Evolutionary conservation across 805 yeast genomes (phyloP).

Genomic region (Hanseniaspora clermontiae): DNA sequence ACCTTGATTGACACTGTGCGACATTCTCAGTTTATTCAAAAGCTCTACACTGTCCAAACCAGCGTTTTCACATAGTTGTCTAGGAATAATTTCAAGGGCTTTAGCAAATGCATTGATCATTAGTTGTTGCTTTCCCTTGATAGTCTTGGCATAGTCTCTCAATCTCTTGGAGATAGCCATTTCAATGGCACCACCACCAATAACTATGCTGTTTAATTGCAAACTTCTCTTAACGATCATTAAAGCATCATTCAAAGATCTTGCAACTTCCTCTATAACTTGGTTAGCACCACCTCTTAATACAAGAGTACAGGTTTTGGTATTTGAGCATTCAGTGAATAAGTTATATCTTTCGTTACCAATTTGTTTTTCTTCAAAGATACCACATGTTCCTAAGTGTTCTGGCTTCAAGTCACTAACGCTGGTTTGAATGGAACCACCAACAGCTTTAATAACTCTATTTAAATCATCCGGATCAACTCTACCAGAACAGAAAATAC

Average conservation of each 20-base stretch:
- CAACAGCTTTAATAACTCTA: slow-evolving; percentile 85
- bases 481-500: slow-evolving; percentile 94
- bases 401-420: slow-evolving; percentile 53
- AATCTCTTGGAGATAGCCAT: slow-evolving; percentile 88
- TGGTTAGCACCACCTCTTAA: slow-evolving; percentile 98
- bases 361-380: slow-evolving; percentile 85
- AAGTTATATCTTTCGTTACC: slow-evolving; percentile 92
- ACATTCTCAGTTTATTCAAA: slow-evolving; percentile 78
- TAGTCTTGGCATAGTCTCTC: slow-evolving; percentile 72
- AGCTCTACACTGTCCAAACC: slow-evolving; percentile 96
- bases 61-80: slow-evolving; percentile 97
- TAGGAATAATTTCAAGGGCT: slow-evolving; percentile 89
- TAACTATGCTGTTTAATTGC: slow-evolving; percentile 75
- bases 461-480: slow-evolving; percentile 81
- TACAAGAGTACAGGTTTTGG: slow-evolving; percentile 84
- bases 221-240: slow-evolving; percentile 96
- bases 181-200: slow-evolving; percentile 98
- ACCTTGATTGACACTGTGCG: slow-evolving; percentile 44
- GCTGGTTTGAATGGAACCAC: slow-evolving; percentile 77
- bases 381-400: slow-evolving; percentile 73
- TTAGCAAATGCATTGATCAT: slow-evolving; percentile 86
- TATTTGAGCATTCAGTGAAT: slow-evolving; percentile 82
- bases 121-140: slow-evolving; percentile 92
- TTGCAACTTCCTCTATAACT: slow-evolving; percentile 92
- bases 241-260: slow-evolving; percentile 94